Base-by-base conservation (phyloP, 164 flowering plant species). In the Euptelea pleiosperma region DNA sequence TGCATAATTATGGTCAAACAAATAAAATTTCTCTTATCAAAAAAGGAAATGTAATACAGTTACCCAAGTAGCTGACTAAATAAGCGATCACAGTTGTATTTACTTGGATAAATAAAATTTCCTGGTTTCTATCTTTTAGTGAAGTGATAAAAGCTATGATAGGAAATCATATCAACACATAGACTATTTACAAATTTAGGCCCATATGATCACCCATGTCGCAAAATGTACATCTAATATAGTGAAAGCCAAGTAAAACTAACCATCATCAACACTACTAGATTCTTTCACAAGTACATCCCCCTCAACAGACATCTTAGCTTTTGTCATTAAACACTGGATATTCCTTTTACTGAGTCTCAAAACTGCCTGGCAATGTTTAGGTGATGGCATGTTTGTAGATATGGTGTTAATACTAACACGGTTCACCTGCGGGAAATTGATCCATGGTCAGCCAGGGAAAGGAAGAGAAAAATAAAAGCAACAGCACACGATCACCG, bases 271-370 rank as follows among this genome's bases (percentile, higher is more conserved):
- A 33, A 47, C 57, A 28, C 19, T 41, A 21, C 56, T 25, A 37
- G 87, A 44, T 54, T 81, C 79, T 64, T 79, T 77, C 47, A 68
- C 70, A 14, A 73, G 57, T 18, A 77, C 66, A 63, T 77, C 77
- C 55, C 72, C 75, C 67, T 70, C 80, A 57, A 64, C 54, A 19
- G 85, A 74, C 37, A 70, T 54, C 70, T 70, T 72, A 41, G 79
- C 79, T 67, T 68, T 71, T 30, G 67, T 61, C 29, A 3, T 54
- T 16, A 67, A 41, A 67, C 48, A 60, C 24, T 9, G 60, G 46
- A 58, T 62, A 39, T 44, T 46, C 35, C 21, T 22, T 57, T 63
- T 63, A 34, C 56, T 41, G 25, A 41, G 56, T 70, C 72, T 69
- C 10, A 48, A 16, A 56, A 29, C 29, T 42, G 34, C 39, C 19